These are phyloP conservation scores for Celoporthe dispersa DNA, from an alignment of 2,329 filamentous ascomycete genomes.

Conservation along the genomic window DNA sequence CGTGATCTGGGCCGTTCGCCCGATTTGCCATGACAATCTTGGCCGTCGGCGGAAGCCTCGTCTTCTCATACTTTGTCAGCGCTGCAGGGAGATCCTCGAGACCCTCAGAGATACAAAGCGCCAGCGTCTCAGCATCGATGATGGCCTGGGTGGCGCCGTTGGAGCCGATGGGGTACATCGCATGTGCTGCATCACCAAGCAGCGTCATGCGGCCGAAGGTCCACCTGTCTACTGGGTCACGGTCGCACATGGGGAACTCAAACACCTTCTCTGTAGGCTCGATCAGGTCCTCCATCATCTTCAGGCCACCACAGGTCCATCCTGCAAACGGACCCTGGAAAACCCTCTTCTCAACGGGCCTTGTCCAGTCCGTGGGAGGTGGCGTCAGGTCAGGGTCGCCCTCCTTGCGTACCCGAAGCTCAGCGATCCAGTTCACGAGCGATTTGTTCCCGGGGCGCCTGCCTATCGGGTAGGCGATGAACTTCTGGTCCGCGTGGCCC, in stretches of 20 bases:
- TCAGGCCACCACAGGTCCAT: constrained; percentile 48
- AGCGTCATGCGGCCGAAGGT: constrained; percentile 42
- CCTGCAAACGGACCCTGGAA: constrained; percentile 46
- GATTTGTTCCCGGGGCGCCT: constrained; percentile 43
- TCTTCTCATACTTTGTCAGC: constrained; percentile 44
- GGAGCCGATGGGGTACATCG: constrained; percentile 49
- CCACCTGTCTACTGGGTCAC: constrained; percentile 44
- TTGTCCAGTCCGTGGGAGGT: constrained; percentile 49
- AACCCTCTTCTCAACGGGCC: constrained; percentile 44
- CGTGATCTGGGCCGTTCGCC: constrained; percentile 50
- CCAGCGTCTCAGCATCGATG: constrained; percentile 47
- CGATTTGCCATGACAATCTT: constrained; percentile 52
- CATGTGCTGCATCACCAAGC: constrained; percentile 45
- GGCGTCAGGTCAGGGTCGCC: constrained; percentile 48
- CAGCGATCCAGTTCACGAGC: constrained; percentile 52
- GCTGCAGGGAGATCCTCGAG: constrained; percentile 38
- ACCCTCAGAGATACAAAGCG: constrained; percentile 38
- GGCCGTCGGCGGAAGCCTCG: constrained; percentile 46
- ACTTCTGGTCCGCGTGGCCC: constrained; percentile 51
- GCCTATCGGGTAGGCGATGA: constrained; percentile 52
- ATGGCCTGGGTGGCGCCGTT: constrained; percentile 51
- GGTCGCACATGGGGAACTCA: constrained; percentile 52
- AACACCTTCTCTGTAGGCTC: constrained; percentile 46
- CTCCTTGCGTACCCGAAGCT: constrained; percentile 46
- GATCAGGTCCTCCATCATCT: constrained; percentile 46